A percentile compares a stretch with the other conserved stretches of the same genome.
These are phyloP conservation scores for Lagenaria siceraria DNA, from an alignment of 306 rosid species.

Conservation along the genomic window DNA sequence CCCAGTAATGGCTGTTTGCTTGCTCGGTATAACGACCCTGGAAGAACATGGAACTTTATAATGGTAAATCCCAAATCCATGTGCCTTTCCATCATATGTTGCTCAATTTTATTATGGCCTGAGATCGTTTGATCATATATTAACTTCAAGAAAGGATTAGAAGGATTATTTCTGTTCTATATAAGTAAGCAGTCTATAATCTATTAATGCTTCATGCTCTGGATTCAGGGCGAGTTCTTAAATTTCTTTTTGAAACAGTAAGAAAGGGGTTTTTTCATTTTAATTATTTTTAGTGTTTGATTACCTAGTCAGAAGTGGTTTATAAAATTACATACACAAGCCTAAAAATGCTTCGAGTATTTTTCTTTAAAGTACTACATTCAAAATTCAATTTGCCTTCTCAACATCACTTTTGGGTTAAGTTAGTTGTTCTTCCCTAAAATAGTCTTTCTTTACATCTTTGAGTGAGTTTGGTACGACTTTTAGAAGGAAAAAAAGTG, in stretches of 20 bases:
- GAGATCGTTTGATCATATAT: not conserved
- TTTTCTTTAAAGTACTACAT: not conserved
- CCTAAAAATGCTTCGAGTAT: too few species aligned
- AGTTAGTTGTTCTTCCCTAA: not conserved
- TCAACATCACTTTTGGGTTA: not conserved
- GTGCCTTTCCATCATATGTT: not conserved
- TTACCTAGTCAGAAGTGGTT: too few species aligned
- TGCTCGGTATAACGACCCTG: slow-evolving; percentile 96
- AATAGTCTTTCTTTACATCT: not conserved
- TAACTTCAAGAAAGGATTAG: not conserved
- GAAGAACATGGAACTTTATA: slow-evolving; percentile 59
- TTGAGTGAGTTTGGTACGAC: not conserved
- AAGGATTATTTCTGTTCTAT: not conserved
- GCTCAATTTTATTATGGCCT: not conserved
- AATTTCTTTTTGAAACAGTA: not conserved
- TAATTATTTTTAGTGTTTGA: not conserved
- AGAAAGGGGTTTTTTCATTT: too few species aligned
- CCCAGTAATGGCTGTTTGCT: slow-evolving; percentile 68
- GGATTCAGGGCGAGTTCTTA: not conserved
- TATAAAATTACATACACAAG: too few species aligned
- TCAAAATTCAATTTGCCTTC: too few species aligned
- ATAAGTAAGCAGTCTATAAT: not conserved
- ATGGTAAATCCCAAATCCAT: slow-evolving; percentile 31
- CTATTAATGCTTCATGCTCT: not conserved
- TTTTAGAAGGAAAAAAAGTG: not conserved